Evolutionary conservation across 495 filamentous ascomycete genomes (phyloP), one percentile per base, ranked within the genome.

Genomic region (Mytilinidion resinicola): DNA sequence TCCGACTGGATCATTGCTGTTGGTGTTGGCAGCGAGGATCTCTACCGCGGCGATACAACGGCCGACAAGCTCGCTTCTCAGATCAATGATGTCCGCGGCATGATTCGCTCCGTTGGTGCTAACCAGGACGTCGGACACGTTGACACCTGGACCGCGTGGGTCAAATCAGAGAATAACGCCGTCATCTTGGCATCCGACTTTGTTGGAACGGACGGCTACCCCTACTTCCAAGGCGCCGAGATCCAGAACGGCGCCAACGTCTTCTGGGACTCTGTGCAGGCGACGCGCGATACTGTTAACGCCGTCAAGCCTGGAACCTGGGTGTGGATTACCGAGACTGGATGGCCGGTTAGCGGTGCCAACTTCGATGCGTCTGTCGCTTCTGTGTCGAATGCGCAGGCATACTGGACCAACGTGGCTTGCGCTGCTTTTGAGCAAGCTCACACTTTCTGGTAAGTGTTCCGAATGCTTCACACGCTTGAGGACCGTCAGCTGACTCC

Each of bases 1-100:
- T 70, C 69, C 50, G 71, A 77, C 49, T 76, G 77, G 57, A 72
- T 81, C 57, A 74, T 81, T 30, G 78, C 75, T 52, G 74, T 81
- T 53, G 73, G 70, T 19, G 78, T 81, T 39, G 79, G 79, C 44
- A 75, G 69, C 66, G 79, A 82, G 69, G 79, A 82, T 51, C 67
- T 82, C 12, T 82, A 82, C 76, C 77, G 79, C 56, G 64, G 73
- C 15, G 79, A 78, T 56, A 74, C 72, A 30, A 67, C 57, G 14
- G 76, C 78, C 33, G 57, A 67, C 20, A 70, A 63, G 14, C 62
- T 82, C 14, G 66, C 74, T 60, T 56, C 62, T 35, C 77, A 80
- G 70, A 81, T 82, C 63, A 66, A 73, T 62, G 72, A 78, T 14
- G 78, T 72, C 63, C 50, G 69, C 9, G 61, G 59, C n/a, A 69